Percentiles rank a stretch among this genome's conserved stretches.
Conservation (phyloP, 2,329 filamentous ascomycete species). For the Chaetomium olivaceum region DNA sequence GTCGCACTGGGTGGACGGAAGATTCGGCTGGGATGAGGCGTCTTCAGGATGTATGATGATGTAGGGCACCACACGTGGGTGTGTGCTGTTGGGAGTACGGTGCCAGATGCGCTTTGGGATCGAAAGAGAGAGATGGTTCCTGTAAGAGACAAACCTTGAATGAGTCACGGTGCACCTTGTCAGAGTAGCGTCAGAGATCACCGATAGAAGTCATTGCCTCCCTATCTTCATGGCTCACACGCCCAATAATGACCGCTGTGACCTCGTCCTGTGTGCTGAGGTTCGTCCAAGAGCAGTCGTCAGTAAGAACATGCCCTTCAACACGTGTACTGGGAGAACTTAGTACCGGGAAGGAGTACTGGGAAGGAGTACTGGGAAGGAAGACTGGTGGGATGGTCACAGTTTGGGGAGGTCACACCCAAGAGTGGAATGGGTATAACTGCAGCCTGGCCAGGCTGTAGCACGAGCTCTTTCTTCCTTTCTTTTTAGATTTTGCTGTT, state of each 20-base stretch:
- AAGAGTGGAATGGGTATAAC: too few species aligned
- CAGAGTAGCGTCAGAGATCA: background rate
- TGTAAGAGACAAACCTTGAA: background rate
- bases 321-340: too few species aligned
- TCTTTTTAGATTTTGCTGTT: too few species aligned
- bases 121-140: background rate
- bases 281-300: background rate
- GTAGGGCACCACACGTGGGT: background rate
- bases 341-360: too few species aligned
- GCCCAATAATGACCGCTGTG: background rate
- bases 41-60: background rate
- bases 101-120: background rate
- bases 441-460: too few species aligned
- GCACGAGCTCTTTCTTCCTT: too few species aligned
- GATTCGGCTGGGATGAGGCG: constrained; percentile 38
- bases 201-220: constrained; percentile 8
- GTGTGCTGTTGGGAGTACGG: background rate
- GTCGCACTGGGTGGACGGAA: constrained; percentile 59
- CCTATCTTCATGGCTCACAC: background rate
- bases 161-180: background rate
- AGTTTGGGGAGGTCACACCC: too few species aligned
- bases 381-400: too few species aligned
- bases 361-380: too few species aligned
- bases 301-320: too few species aligned
- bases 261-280: background rate